These are phyloP conservation scores for Yarrowia keelungensis DNA, from an alignment of 805 yeast genomes.

Conservation along the genomic window DNA sequence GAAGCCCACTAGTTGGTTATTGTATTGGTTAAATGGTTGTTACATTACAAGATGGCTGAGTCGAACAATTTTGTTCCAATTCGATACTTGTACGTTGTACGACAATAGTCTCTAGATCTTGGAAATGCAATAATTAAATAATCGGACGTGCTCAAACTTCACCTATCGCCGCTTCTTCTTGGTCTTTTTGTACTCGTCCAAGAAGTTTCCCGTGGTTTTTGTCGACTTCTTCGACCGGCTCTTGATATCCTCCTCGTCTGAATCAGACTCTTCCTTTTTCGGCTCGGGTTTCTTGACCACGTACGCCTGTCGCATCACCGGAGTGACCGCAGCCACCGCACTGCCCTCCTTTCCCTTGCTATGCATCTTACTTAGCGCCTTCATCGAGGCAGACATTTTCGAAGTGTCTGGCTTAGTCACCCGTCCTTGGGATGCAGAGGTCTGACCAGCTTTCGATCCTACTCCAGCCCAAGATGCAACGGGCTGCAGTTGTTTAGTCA, in stretches of 20 bases:
- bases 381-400: constrained; percentile 33
- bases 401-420: constrained; percentile 21
- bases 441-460: constrained; percentile 9
- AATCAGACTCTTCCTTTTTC: constrained; percentile 18
- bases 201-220: constrained; percentile 21
- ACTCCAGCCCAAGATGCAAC: constrained; percentile 38
- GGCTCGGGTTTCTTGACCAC: not conserved
- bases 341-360: constrained; percentile 8
- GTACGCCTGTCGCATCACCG: constrained; percentile 19
- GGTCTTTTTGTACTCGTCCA: constrained; percentile 26
- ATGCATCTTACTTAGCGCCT: constrained; percentile 14
- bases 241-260: constrained; percentile 22
- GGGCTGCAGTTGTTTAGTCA: constrained; percentile 20
- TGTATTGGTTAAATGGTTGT: too few relatives aligned
- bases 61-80: too few relatives aligned
- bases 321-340: constrained; percentile 7
- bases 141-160: too few relatives aligned
- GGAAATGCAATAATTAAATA: constrained; percentile 15
- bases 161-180: constrained; percentile 36
- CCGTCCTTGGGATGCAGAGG: constrained; percentile 3
- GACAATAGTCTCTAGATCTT: too few relatives aligned
- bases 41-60: too few relatives aligned
- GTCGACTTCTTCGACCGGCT: constrained; percentile 27
- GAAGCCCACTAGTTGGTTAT: too few relatives aligned
- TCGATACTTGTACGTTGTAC: too few relatives aligned